Evolutionary conservation across 805 yeast species (phyloP), one percentile per base, ranked within the genome.

Genomic region (Pachysolen tannophilus): DNA sequence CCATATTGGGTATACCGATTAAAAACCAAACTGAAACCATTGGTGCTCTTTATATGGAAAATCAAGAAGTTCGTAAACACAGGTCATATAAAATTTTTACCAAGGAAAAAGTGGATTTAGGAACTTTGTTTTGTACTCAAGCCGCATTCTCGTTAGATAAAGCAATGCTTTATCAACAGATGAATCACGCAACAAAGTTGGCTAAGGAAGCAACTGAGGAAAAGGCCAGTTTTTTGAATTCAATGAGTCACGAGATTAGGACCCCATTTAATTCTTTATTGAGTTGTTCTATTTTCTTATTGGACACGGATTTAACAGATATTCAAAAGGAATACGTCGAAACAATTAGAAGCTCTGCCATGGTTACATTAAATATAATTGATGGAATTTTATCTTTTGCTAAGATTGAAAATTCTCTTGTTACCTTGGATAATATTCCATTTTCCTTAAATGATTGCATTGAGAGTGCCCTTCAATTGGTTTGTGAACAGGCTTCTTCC

Each of bases 211-310:
- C 75, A 4, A 69, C 74, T 2, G 69, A 69, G 5, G 74, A 68
- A 45, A 71, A 69, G 50, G 72, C 76, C 4, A 68, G 71, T 34
- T 71, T 71, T 46, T 47, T 71, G 38, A 67, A 67, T 6, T 72
- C 71, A 41, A 71, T 71, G 78, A 70, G 76, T 2, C 78, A 71
- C 44, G 78, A 71, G 43, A 70, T 71, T 32, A 53, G 78, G 33
- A 71, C 78, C 2, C 78, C 78, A 1, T 71, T 71, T 51, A 72
- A 72, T 44, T 67, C 72, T 2, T 55, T 68, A 21, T 53, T 69
- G 37, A 66, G 72, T 13, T 68, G 72, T 47, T 61, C 71, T 3
- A 62, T 69, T 3, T 65, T 71, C 41, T 53, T 72, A 37, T 50
- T 71, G 34, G 75, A 70, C 39, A 71, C 78, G 0, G 59, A 56